These are phyloP conservation scores for Cicer bijugum DNA, from an alignment of 306 rosid species.

Conservation along the genomic window DNA sequence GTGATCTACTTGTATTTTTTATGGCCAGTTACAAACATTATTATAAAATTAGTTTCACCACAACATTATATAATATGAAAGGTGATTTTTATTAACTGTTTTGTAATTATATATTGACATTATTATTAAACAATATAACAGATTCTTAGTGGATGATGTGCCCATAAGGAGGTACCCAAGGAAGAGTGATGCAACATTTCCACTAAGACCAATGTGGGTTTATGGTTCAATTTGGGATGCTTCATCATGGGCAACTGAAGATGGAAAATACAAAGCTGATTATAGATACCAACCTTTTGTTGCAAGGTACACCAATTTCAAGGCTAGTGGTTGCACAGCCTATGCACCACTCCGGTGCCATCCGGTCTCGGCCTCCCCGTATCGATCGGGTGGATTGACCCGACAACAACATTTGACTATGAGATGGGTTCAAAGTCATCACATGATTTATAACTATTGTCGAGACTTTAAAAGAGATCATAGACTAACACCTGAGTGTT, in stretches of 20 bases:
- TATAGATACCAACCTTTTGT: constrained; percentile 90
- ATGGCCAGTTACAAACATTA: constrained; percentile 14
- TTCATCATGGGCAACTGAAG: constrained; percentile 98
- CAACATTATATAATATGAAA: constrained; percentile 7
- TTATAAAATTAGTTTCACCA: constrained; percentile 23
- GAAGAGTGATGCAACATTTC: constrained; percentile 74
- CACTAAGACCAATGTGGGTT: constrained; percentile 93
- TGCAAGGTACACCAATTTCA: constrained; percentile 74
- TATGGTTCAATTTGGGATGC: constrained; percentile 99
- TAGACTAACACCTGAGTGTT: constrained; percentile 86
- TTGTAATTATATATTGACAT: constrained; percentile 2
- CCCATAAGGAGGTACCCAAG: constrained; percentile 90
- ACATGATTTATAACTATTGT: constrained; percentile 87
- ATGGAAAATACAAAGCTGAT: constrained; percentile 95
- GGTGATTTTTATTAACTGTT: background rate
- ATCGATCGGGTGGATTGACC: constrained; percentile 78
- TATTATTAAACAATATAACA: constrained; percentile 40
- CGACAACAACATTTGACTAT: constrained; percentile 61
- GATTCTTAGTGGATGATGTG: constrained; percentile 95
- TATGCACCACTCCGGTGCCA: constrained; percentile 69
- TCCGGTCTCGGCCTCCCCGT: constrained; percentile 77
- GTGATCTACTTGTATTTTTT: constrained; percentile 25
- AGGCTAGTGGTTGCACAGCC: constrained; percentile 87
- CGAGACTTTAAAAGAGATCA: constrained; percentile 76
- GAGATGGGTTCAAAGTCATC: constrained; percentile 85